phyloP scores from a whole-genome alignment of 1,139 yeast genomes.

The Pichia sp. region DNA sequence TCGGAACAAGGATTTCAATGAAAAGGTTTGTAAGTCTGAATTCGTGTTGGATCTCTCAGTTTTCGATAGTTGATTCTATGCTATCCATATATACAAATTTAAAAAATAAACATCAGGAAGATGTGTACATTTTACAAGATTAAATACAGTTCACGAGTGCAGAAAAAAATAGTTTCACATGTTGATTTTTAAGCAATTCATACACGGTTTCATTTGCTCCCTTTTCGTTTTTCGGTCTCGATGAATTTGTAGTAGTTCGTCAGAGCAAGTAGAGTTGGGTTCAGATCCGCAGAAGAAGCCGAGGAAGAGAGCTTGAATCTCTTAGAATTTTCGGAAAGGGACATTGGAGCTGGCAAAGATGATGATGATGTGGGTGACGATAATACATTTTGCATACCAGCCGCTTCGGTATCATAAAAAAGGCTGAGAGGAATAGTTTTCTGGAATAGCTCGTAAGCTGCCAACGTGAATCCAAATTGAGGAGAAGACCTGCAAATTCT shows the following conservation, averaged over 20 bases:
- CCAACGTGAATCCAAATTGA: conserved; percentile 95
- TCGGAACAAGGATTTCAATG: conserved; percentile 31
- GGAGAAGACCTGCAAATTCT: conserved; percentile 94
- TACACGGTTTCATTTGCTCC: too few relatives aligned
- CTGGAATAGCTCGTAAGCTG: conserved; percentile 87
- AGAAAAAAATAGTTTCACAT: neutral
- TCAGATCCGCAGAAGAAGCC: conserved; percentile 25
- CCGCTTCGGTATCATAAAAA: conserved; percentile 32
- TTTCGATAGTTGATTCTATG: conserved; percentile 2
- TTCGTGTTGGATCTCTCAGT: conserved; percentile 26
- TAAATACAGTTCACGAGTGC: neutral
- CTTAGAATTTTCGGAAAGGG: conserved; percentile 26
- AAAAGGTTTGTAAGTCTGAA: conserved; percentile 23
- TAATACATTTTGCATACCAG: neutral
- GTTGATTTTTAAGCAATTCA: neutral
- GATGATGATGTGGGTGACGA: neutral
- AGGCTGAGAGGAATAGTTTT: conserved; percentile 46
- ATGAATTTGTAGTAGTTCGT: conserved; percentile 17
- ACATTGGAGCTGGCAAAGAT: conserved; percentile 6
- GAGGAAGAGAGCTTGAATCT: conserved; percentile 29
- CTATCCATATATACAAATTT: neutral
- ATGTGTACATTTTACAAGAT: neutral
- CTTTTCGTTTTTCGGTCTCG: conserved; percentile 1
- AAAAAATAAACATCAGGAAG: neutral
- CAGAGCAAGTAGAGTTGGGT: conserved; percentile 27